Evolutionary conservation across 257 asterid genomes (phyloP).

Genomic region (Nemophila menziesii): DNA sequence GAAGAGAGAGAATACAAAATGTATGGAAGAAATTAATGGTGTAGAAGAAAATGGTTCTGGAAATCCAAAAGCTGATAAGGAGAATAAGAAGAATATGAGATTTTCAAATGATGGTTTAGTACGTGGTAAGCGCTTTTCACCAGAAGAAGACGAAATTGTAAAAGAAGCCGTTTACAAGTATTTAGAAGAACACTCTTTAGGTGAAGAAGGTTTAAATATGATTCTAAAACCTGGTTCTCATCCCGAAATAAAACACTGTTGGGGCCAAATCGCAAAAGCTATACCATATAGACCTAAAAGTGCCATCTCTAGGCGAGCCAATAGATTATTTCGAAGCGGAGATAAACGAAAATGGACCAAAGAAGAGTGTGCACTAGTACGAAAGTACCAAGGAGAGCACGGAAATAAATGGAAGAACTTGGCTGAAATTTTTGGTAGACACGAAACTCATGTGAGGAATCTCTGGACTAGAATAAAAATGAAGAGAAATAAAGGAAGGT

Average conservation of each 20-base stretch:
- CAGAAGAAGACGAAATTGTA: slow-evolving; percentile 20
- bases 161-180: slow-evolving; percentile 15
- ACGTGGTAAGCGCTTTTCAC: slow-evolving; percentile 16
- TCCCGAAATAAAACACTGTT: slow-evolving; percentile 15
- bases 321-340: slow-evolving; percentile 14
- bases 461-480: slow-evolving; percentile 16
- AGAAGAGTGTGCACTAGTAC: slow-evolving; percentile 14
- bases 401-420: slow-evolving; percentile 16
- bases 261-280: slow-evolving; percentile 17
- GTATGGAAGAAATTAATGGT: too few relatives aligned
- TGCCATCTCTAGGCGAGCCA: slow-evolving; percentile 17
- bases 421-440: slow-evolving; percentile 20
- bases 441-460: slow-evolving; percentile 19
- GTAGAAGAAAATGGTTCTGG: background rate
- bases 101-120: slow-evolving; percentile 1
- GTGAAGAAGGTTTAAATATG: slow-evolving; percentile 21
- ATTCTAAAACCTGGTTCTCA: slow-evolving; percentile 13
- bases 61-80: slow-evolving; percentile 2
- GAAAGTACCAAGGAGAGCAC: slow-evolving; percentile 1
- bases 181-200: slow-evolving; percentile 15
- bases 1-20: too few relatives aligned
- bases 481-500: slow-evolving; percentile 10
- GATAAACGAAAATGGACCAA: slow-evolving; percentile 19
- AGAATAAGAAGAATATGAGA: background rate
- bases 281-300: slow-evolving; percentile 11